These are phyloP conservation scores for Boletellus sp. DNA, from an alignment of 768 basidiomycete genomes.

Conservation along the genomic window DNA sequence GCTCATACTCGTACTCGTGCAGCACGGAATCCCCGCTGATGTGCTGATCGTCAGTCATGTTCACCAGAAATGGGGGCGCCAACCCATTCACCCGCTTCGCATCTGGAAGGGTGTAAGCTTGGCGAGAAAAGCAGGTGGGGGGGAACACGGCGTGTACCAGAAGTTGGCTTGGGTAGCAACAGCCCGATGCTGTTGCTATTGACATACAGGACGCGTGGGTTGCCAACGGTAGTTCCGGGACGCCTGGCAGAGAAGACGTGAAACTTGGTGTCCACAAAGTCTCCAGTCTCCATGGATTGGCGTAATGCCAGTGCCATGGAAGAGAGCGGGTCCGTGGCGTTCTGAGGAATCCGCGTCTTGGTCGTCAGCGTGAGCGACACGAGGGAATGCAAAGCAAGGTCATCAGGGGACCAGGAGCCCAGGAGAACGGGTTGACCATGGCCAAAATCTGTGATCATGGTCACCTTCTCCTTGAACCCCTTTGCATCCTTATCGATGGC, in stretches of 20 bases:
- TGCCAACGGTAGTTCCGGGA: slow-evolving; percentile 10
- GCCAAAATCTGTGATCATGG: slow-evolving; percentile 24
- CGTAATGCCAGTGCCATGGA: slow-evolving; percentile 17
- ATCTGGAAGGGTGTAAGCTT: slow-evolving; percentile 6
- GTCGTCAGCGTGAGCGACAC: slow-evolving; percentile 20
- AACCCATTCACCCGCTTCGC: slow-evolving; percentile 1
- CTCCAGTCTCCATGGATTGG: slow-evolving; percentile 24
- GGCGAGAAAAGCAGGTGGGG: neutral
- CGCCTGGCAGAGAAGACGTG: slow-evolving; percentile 24
- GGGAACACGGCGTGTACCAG: neutral
- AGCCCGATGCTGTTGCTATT: slow-evolving; percentile 17
- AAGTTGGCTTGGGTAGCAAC: slow-evolving; percentile 14
- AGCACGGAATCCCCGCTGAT: slow-evolving; percentile 18
- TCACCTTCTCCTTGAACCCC: slow-evolving; percentile 8
- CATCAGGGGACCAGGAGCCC: slow-evolving; percentile 20
- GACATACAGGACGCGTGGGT: slow-evolving; percentile 25
- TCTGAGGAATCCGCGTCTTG: slow-evolving; percentile 12
- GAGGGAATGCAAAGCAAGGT: slow-evolving; percentile 16
- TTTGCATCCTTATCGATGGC: slow-evolving; percentile 1
- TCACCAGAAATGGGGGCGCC: slow-evolving; percentile 16
- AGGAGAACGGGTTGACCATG: slow-evolving; percentile 23
- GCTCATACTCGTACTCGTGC: slow-evolving; percentile 27
- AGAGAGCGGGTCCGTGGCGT: slow-evolving; percentile 11
- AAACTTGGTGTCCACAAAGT: slow-evolving; percentile 29
- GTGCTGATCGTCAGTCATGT: slow-evolving; percentile 21